Conservation (phyloP, 352 stramenopile species). For the Phytophthora tubulina region DNA sequence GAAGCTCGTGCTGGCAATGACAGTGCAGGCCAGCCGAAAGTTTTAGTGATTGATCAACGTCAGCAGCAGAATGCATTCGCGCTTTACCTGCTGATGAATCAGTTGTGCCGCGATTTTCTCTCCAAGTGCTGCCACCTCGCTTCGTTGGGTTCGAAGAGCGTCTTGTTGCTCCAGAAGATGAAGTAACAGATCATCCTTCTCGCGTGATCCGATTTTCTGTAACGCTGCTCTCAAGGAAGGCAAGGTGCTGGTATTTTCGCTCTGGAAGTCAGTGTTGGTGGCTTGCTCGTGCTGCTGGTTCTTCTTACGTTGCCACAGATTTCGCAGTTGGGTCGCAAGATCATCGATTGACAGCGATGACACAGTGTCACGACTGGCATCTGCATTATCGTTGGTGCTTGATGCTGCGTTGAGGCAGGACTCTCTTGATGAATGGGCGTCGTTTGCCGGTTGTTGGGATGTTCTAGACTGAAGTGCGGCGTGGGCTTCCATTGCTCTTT, state of each 20-base stretch:
- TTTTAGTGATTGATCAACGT: not conserved
- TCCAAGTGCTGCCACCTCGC: constrained; percentile 60
- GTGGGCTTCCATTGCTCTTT: constrained; percentile 45
- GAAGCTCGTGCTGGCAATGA: constrained; percentile 58
- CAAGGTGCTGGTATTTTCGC: not conserved
- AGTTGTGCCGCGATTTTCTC: constrained; percentile 77
- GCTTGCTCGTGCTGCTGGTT: constrained; percentile 5
- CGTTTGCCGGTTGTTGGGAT: not conserved
- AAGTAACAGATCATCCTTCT: constrained; percentile 69
- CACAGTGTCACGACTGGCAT: not conserved
- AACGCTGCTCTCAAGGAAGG: constrained; percentile 37
- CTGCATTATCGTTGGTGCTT: not conserved
- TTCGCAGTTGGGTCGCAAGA: constrained; percentile 42
- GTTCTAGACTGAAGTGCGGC: constrained; percentile 27
- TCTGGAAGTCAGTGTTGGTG: not conserved
- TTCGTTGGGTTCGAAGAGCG: constrained; percentile 48
- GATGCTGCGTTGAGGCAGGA: not conserved
- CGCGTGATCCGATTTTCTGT: constrained; percentile 57
- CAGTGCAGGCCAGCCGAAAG: not conserved
- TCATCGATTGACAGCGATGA: constrained; percentile 27
- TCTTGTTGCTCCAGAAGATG: constrained; percentile 58
- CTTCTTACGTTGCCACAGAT: constrained; percentile 32
- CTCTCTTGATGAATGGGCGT: not conserved
- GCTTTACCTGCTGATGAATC: constrained; percentile 65
- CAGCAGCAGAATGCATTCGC: not conserved